Conservation (phyloP, 176 grass and related monocot genomes). For the Poa pratensis region DNA sequence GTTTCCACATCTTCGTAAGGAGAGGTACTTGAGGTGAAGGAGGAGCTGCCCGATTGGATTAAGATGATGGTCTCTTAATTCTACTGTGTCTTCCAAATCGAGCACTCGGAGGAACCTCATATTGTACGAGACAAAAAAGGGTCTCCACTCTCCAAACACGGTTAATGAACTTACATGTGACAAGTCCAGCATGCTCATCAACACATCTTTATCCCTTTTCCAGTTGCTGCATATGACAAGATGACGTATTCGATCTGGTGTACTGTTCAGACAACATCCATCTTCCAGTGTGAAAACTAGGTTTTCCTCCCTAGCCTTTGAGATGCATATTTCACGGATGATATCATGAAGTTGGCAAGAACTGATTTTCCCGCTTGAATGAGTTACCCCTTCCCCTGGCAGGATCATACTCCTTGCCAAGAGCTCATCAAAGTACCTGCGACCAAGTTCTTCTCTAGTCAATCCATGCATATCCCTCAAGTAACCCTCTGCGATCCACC, state of each 20-base stretch:
- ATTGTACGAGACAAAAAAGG: neutral
- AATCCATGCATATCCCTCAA: neutral
- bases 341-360: constrained; percentile 45
- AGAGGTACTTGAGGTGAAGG: constrained; percentile 32
- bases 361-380: neutral
- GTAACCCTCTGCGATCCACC: constrained; percentile 54
- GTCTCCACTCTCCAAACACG: constrained; percentile 5
- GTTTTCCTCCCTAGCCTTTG: constrained; percentile 44
- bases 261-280: neutral
- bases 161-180: constrained; percentile 36
- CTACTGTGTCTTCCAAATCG: neutral
- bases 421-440: constrained; percentile 38
- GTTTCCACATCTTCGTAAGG: fast-evolving
- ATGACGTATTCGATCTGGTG: neutral
- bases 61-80: neutral
- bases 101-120: constrained; percentile 45
- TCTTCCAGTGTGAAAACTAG: constrained; percentile 19
- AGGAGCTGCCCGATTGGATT: constrained; percentile 20
- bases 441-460: neutral
- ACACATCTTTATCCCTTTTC: neutral
- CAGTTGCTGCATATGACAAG: neutral
- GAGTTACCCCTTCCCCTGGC: neutral
- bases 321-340: constrained; percentile 40
- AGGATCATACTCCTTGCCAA: constrained; percentile 44
- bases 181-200: neutral